Base-by-base conservation (phyloP, 345 rosid species). In the Lepidium sativum region DNA sequence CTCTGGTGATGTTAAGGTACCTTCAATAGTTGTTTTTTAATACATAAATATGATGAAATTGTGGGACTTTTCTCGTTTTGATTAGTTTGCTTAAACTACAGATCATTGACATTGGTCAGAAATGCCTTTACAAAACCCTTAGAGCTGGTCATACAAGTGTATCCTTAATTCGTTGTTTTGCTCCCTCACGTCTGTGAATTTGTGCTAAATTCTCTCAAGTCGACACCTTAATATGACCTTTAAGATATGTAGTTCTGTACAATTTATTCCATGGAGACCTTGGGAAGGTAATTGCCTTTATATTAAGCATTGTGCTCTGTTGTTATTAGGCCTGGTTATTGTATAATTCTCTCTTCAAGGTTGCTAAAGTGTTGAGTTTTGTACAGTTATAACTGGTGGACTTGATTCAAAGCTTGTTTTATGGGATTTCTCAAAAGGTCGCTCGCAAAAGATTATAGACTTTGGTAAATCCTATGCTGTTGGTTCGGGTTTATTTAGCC, bases 381-480 rank as follows among this genome's bases (percentile, higher is more conserved):
- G 44, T 71, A 20, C 87, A 89, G 97, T 83, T 65, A 69, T 92
- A 53, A 82, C 91, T 48, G 97, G 94, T 63, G 98, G 98, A 61
- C 86, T 92, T 55, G 97, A 92, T 80, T 84, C 94, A 6, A 92
- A 87, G 76, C 87, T 92, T 62, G 56, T 89, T 67, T 76, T 82
- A 76, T 92, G 98, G 98, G 97, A 92, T 85, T 92, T 92, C 72
- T 87, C 94, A 45, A 87, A 82, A 74, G 97, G 96, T 23, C 83
- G 90, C 12, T 73, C 87, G 1, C 69, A 70, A 71, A 89, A 84
- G 77, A 76, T 73, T 69, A 44, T 89, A 58, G 94, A 92, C 75
- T 84, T 92, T 54, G 86, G 98, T 87, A 80, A 34, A 79, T 23
- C 38, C 17, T 21, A 11, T 33, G 32, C 14, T 0, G 2, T 11